Evolutionary conservation across 257 asterid genomes (phyloP).

Genomic region (Scutellaria baicalensis): DNA sequence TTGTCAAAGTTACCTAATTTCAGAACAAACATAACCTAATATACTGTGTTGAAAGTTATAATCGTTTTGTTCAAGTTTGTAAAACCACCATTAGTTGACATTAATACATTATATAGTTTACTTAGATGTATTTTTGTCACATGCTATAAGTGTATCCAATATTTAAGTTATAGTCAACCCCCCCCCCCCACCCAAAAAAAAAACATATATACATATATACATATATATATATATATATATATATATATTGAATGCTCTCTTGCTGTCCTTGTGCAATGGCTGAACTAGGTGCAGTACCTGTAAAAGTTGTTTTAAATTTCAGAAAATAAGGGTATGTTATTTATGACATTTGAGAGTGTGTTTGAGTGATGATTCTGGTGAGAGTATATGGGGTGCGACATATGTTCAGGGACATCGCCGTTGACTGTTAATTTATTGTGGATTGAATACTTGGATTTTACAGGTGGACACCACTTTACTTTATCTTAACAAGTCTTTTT

Average conservation of each 20-base stretch:
- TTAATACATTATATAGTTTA: neutral
- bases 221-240: no score
- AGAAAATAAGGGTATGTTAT: neutral
- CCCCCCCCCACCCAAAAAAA: no score
- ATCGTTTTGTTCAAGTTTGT: neutral
- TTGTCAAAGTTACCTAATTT: no score
- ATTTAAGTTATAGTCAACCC: neutral
- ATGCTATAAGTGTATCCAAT: neutral
- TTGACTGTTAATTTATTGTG: neutral
- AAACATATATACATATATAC: no score
- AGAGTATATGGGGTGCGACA: neutral
- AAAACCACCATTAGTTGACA: neutral
- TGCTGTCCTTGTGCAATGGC: neutral
- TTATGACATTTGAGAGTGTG: neutral
- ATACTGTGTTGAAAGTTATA: neutral
- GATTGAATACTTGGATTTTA: neutral
- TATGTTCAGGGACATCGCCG: neutral
- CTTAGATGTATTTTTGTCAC: neutral
- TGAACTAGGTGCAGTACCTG: neutral
- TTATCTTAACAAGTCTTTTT: neutral
- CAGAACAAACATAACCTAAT: no score
- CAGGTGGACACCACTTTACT: neutral
- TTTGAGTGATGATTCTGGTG: neutral
- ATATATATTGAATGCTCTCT: neutral
- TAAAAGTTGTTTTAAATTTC: neutral